Evolutionary conservation across 2,329 filamentous ascomycete species (phyloP), one percentile per base, ranked within the genome.

Genomic region (Verticillium klebahnii): DNA sequence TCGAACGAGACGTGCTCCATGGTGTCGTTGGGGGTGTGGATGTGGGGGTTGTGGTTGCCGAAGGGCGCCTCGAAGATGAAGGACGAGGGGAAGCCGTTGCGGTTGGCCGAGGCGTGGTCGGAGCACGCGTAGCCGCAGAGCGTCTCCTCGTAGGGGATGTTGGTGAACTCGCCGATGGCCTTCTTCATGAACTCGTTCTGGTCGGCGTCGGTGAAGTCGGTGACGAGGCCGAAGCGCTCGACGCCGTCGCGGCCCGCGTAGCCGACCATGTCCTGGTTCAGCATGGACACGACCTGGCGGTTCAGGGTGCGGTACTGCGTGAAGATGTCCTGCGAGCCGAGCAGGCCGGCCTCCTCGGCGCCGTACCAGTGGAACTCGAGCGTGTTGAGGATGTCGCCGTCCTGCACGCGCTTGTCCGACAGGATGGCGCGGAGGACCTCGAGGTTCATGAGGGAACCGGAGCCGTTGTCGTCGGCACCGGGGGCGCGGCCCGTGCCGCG

Each of bases 291-390:
- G 62, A 80, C 73, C 25, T 75, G 70, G 1, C 69, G 68, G 3
- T 70, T 69, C 3, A 68, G 64, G 0, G 68, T 66, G 54, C 70
- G 65, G 63, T 80, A 80, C 52, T 70, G 65, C 29, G 73, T 68
- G 65, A 78, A 79, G 60, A 80, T 74, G 36, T 74, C 76, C 34
- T 91, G 89, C 62, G 87, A 90, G 56, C 91, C 91, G 1, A 94
- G 83, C 52, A 95, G 79, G 15, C 91, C 91, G 9, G 88, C 90
- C 72, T 95, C 91, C 69, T 95, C 91, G 1, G 90, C 91, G 3
- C 87, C 89, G 74, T 93, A 94, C 90, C 90, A 95, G 73, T 94
- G 90, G 73, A 94, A 94, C 76, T 95, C 91, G 62, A 95, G 76
- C 0, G 90, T 92, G 73, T 94, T 93, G 64, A 84, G 77, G 8